Conservation (phyloP, 352 stramenopile species). For the Phytophthora quininea region DNA sequence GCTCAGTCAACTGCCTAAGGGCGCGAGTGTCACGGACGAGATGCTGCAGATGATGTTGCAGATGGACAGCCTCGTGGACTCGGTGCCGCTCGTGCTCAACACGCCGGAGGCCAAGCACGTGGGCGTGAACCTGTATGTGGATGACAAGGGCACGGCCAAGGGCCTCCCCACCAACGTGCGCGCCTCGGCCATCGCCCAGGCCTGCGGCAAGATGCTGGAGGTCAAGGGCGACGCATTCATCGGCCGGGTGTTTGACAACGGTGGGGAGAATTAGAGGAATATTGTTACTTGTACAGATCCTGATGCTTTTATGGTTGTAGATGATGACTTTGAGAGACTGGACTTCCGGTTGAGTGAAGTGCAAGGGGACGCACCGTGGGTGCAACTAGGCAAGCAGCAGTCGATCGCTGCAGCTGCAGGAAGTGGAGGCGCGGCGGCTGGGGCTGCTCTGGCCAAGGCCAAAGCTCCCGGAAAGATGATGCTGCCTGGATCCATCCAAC, state of each 20-base stretch:
- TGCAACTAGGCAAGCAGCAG: constrained; percentile 69
- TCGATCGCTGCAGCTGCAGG: constrained; percentile 28
- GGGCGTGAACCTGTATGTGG: constrained; percentile 90
- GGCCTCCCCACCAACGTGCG: constrained; percentile 77
- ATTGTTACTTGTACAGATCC: constrained; percentile 6
- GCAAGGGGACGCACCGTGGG: constrained; percentile 66
- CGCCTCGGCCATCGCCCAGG: constrained; percentile 81
- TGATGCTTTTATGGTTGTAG: constrained; percentile 37
- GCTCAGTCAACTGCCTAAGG: constrained; percentile 71
- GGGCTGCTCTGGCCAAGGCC: constrained; percentile 24
- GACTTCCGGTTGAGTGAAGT: constrained; percentile 81
- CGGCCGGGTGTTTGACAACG: constrained; percentile 87
- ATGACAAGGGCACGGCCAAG: constrained; percentile 91
- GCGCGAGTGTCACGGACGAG: constrained; percentile 61
- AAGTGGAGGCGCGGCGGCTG: constrained; percentile 33
- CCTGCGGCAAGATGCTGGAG: constrained; percentile 83
- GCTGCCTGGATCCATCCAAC: constrained; percentile 42
- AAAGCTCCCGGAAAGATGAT: constrained; percentile 39
- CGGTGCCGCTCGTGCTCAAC: constrained; percentile 88
- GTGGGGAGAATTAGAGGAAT: constrained; percentile 28
- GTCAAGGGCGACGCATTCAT: constrained; percentile 90
- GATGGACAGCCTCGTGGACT: constrained; percentile 90
- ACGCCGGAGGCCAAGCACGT: constrained; percentile 69
- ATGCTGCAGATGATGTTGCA: constrained; percentile 90
- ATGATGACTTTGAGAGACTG: constrained; percentile 84